Base-by-base conservation (phyloP, 495 filamentous ascomycete species). In the Penicillium manginii region DNA sequence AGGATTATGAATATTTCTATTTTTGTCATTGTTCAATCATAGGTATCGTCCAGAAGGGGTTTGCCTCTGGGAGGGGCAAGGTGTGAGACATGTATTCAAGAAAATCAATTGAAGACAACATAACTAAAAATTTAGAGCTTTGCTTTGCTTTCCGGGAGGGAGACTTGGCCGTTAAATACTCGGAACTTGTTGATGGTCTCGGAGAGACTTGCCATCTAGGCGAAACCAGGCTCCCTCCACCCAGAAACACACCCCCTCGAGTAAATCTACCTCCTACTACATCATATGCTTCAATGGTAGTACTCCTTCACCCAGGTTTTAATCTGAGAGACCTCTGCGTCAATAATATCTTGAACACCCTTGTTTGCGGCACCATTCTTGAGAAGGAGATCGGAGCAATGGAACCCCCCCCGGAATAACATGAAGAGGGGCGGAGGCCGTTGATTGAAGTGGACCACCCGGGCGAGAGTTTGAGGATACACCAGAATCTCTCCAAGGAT, bases 401-500 rank as follows among this genome's bases (percentile, higher is more conserved):
- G 83, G 52, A 81, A 75, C 0, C 79, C 83, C 26, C 9, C 79
- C 80, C 4, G 83, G 83, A 52, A 88, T 82, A 37, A 86, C 57
- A 42, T 81, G 71, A 11, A 86, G 67, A 7, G 84, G 83, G 6
- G 71, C 76, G 31, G 6, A 65, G 12, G 1, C 74, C 75, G 22
- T 52, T 29, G 75, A 79, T 43, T 60, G 18, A 6, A 85, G 64
- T n/a, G 83, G 83, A 0, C 84, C 85, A 8, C 78, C 81, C 1
- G 83, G 82, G 3, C 84, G 74, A 60, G 79, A 77, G 21, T 73
- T 71, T 3, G 82, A 82, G 0, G 77, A 81, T 1, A 87, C 75
- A 10, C 75, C 77, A 2, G 81, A 75, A 2, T 80, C 74, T 32
- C 77, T 72, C 85, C 84, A 88, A 17, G 85, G 85, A 59, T 87